Evolutionary conservation across 768 basidiomycete genomes (phyloP).

Genomic region (Pleurotus tuber-regium): DNA sequence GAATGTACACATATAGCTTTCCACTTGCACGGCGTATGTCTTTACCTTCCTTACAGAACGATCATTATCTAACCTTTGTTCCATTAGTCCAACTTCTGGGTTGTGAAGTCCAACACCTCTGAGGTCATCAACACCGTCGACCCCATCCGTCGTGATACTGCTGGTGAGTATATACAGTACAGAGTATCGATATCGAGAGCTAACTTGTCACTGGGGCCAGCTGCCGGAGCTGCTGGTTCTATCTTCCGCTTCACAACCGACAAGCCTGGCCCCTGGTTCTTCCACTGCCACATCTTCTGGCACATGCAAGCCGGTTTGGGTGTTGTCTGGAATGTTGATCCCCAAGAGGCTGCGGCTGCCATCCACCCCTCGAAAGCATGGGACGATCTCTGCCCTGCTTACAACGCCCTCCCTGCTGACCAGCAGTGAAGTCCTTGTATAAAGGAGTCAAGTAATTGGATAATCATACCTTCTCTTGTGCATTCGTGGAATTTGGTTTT

Average conservation of each 20-base stretch:
- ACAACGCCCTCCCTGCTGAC: slow-evolving; percentile 4
- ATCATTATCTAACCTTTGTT: background rate
- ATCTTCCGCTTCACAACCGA: slow-evolving; percentile 24
- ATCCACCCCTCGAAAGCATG: slow-evolving; percentile 19
- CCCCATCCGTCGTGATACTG: slow-evolving; percentile 38
- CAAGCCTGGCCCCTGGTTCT: too few relatives aligned
- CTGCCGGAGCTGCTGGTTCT: slow-evolving; percentile 22
- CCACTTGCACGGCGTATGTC: slow-evolving; percentile 27
- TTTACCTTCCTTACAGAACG: background rate
- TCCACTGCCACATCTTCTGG: slow-evolving; percentile 37
- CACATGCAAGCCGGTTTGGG: slow-evolving; percentile 40
- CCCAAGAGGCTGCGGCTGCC: slow-evolving; percentile 16
- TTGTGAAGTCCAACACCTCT: slow-evolving; percentile 34
- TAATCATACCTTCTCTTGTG: background rate
- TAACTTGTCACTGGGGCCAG: too few relatives aligned
- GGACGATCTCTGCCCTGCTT: slow-evolving; percentile 25
- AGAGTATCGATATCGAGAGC: too few relatives aligned
- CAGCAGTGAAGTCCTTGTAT: background rate
- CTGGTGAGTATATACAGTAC: slow-evolving; percentile 12
- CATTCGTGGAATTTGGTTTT: background rate
- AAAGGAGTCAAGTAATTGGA: background rate
- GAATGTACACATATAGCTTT: too few relatives aligned
- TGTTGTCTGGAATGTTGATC: slow-evolving; percentile 33
- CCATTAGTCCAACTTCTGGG: slow-evolving; percentile 33
- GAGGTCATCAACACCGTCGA: slow-evolving; percentile 38